These are phyloP conservation scores for Rhodosporidiobolus sp. DNA, from an alignment of 768 basidiomycete species.

Conservation along the genomic window DNA sequence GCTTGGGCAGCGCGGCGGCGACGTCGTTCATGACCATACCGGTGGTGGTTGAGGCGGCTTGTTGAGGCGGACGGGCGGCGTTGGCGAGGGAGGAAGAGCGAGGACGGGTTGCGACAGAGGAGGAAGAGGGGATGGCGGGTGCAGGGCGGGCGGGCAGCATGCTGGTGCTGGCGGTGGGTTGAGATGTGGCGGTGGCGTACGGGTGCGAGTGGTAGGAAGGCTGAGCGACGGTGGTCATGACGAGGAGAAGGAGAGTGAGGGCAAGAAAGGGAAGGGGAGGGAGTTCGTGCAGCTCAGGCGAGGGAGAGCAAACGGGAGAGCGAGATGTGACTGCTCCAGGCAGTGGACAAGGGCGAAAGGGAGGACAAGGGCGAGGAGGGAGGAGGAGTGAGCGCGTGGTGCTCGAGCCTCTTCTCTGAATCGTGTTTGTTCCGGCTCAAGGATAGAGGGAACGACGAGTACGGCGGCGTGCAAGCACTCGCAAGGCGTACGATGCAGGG, in stretches of 20 bases:
- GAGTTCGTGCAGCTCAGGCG: too few species aligned
- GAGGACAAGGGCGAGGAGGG: too few species aligned
- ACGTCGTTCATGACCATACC: constrained; percentile 1
- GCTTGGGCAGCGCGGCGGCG: not conserved
- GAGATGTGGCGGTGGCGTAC: not conserved
- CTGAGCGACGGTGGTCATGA: not conserved
- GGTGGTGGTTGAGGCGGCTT: not conserved
- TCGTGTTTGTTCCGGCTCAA: too few species aligned
- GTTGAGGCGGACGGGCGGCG: not conserved
- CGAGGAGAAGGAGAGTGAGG: not conserved
- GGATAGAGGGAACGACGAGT: too few species aligned
- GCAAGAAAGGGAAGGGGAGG: not conserved
- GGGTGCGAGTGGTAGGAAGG: not conserved
- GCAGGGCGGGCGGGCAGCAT: too few species aligned
- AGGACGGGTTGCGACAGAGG: not conserved
- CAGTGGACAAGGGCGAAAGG: not conserved
- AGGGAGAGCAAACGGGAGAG: not conserved
- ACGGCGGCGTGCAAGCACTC: too few species aligned
- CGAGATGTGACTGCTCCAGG: not conserved
- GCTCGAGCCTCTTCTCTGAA: not conserved
- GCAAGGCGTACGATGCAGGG: too few species aligned
- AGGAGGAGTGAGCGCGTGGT: too few species aligned
- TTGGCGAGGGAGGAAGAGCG: constrained; percentile 7
- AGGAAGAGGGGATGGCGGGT: too few species aligned
- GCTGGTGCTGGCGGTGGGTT: too few species aligned